Evolutionary conservation across 2,329 filamentous ascomycete species (phyloP), one percentile per base, ranked within the genome.

Genomic region (Pyricularia grisea): DNA sequence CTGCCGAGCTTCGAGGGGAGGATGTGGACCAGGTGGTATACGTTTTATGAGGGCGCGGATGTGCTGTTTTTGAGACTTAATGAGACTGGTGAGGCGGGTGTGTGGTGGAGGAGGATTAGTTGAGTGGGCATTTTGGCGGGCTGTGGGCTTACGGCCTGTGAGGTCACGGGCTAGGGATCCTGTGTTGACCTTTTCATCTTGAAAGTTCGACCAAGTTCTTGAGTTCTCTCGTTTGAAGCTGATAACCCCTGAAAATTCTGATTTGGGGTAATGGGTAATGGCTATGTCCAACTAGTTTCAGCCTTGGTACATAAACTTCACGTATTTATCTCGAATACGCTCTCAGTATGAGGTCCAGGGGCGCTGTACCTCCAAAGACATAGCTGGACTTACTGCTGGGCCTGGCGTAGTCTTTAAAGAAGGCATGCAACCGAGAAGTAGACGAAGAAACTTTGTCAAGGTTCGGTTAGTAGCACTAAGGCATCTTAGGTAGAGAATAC

Each of bases 381-480:
- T 64, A 71, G 28, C 70, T 68, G 11, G 70, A 64, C 20, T 69
- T 68, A 64, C 50, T 65, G 30, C 67, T 64, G 3, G 69, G 67
- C 14, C 67, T 61, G 5, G 63, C 68, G n/a, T 71, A 69, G 33
- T 66, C 66, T n/a, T 66, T 55, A 50, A 60, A 67, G 27, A 71
- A 25, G 20, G 68, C 20, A 36, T 69, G 69, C 2, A 27, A 71
- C 50, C 10, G 55, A 65, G 42, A 71, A 71, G 60, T 68, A 67
- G 66, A 69, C 70, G 55, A 64, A 33, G 20, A 70, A 70, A 55
- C 65, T 75, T 67, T 9, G 42, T 14, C 42, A 55, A 10, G 42
- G 42, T 55, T 17, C 6, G 42, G 14, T 55, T 55, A 55, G 3
- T 31, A 5, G 30, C 30, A 31, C 30, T 6, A 31, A 3, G 6